Base-by-base conservation (phyloP, 2,329 filamentous ascomycete genomes). In the Cordyceps fumosorosea region DNA sequence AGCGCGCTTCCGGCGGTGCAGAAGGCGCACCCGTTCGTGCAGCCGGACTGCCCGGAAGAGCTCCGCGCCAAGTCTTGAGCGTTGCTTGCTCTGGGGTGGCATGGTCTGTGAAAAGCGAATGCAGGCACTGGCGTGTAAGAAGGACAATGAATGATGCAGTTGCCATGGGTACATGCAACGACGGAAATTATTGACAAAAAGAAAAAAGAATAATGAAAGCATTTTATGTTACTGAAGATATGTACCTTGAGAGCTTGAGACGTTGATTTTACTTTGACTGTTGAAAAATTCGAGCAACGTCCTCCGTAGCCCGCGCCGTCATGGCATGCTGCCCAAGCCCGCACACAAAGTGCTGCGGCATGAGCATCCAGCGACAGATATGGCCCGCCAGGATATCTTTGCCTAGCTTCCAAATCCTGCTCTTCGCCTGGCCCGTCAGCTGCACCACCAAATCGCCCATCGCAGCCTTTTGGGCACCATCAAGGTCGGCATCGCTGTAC, bases 11-110 rank as follows among this genome's bases (percentile, higher is more conserved):
- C 80, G 24, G 83, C 79, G 0, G 80, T 88, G 20, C 73, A 74
- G 60, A 77, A 74, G 67, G 83, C 79, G 3, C 77, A 82, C 68
- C 87, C 82, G 76, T 78, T 75, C 65, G 73, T 72, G 18, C 83
- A 87, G 74, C 75, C 74, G 1, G 84, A 87, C 34, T 76, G 74
- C 1, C 75, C 75, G 1, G 69, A 72, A 2, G 69, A 75, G 6
- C 60, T 75, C 51, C 69, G 67, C 37, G 24, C 26, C n/a, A 58
- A 61, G 45, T 44, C 40, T 5, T 44, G 40, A 44, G 16, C 16
- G 11, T 3, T 11, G 37, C 14, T 37, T 40, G 14, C 5, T 50
- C 10, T n/a, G 2, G 2, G 16, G 16, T 32, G 14, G 2, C 5
- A 12, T 8, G 8, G 47, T 50, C 10, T n/a, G 2, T 2, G 16